Evolutionary conservation across 768 basidiomycete genomes (phyloP), one percentile per base, ranked within the genome.

Genomic region (Xerocomellus chrysenteron): DNA sequence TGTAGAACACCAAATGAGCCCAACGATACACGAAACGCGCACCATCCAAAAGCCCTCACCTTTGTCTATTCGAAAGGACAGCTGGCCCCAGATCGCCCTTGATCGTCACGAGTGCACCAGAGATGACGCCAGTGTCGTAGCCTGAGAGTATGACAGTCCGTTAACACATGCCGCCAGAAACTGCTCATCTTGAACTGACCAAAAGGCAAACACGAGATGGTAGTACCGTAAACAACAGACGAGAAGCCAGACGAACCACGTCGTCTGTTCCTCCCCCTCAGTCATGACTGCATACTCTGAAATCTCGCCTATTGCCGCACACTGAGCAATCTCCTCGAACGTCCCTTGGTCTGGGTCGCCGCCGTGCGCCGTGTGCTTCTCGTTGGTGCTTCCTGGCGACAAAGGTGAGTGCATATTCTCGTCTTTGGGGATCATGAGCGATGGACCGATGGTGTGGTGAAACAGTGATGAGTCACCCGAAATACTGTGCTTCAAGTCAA

Each of bases 91-190:
- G 75, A 63, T 90, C 88, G 5, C 77, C 73, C 0, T 83, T 80
- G 54, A 92, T 90, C 11, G 82, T 85, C 24, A 90, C 87, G 35
- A 92, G 77, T n/a, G 89, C 86, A 28, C 90, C 90, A 52, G 87
- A 89, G 24, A 92, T 86, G 37, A 88, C 85, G 43, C 88, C 88
- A 11, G 89, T 92, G 65, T 92, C 89, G 63, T 91, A 92, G 26
- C 89, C 88, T 90, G 56, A 17, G 26, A 46, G 37, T 33, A 9
- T 32, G 16, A 28, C 32, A 45, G 30, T 8, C 2, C 11, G 6
- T 67, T 28, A 67, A 33, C 36, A 45, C 24, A 46, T n/a, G 41
- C 16, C 10, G 19, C 28, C 8, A 36, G 35, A 21, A 19, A 33
- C 26, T 14, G 4, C 17, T 10, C 5, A 9, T 14, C 19, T 42